Base-by-base conservation (phyloP, 352 stramenopile species). In the Phytopythium helicoides region DNA sequence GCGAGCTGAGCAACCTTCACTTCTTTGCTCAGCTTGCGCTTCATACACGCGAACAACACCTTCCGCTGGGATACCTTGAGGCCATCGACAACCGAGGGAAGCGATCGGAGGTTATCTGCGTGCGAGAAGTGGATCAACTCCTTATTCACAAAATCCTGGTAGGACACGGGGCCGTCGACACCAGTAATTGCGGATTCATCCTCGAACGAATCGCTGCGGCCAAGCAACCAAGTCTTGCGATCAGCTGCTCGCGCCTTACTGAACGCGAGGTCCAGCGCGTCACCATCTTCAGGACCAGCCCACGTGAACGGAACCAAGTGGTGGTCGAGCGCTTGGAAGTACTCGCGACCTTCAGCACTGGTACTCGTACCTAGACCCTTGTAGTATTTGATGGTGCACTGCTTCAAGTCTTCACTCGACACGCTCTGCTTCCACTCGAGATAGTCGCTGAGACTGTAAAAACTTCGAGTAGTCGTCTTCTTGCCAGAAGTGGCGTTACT, bases 1-100 rank as follows among this genome's bases (percentile, higher is more conserved):
- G 97, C 97, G 22, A 99, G 87, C 68, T 99, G 98, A 10, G 97
- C 97, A 11, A 99, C 98, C 69, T 99, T 99, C 47, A 99, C 97
- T 62, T 99, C 98, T 21, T 87, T 93, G 31, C 96, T 99, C 3
- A 99, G 82, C 62, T 99, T 99, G 45, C 97, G 90, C 70, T 99
- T 99, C 68, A 99, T 91, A 55, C 97, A 99, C 14, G 91, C 89
- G 64, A 98, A 99, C 10, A 99, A 68, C 10, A 99, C 89, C 62
- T 99, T 99, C 9, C 96, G 81, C 73, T 99, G 96, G 11, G 92
- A 98, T n/a, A 96, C 89, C 64, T 99, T 99, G 47, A 99, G 93
- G 1, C 97, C 97, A 58, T 99, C 97, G 34, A 99, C 73, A 1
- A 99, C 79, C 21, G 94, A 94, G 16, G 96, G 96, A 49, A 99